phyloP scores from a whole-genome alignment of 1,139 yeast species.

The Debaryomycetaceae sp. region DNA sequence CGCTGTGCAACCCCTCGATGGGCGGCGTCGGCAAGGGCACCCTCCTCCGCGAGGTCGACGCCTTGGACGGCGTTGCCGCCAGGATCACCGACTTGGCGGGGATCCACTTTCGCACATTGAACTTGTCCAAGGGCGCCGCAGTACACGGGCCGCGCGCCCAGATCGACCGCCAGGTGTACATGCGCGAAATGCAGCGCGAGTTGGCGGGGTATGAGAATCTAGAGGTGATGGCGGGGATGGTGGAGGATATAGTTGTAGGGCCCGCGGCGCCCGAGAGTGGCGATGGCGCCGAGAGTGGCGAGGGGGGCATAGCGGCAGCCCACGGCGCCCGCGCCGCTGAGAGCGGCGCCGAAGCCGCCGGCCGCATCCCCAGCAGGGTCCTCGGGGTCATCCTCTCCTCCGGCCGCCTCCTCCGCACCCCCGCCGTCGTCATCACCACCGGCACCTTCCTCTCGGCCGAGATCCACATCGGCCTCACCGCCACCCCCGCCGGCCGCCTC shows the following conservation, averaged over 20 bases:
- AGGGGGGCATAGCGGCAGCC: no score
- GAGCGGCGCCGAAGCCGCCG: constrained; percentile 20
- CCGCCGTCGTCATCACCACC: constrained; percentile 81
- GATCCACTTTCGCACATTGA: constrained; percentile 82
- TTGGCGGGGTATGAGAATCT: constrained; percentile 59
- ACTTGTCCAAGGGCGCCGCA: constrained; percentile 90
- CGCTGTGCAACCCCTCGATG: constrained; percentile 96
- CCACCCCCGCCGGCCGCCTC: constrained; percentile 85
- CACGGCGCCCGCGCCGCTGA: constrained; percentile 4
- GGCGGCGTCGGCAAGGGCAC: constrained; percentile 99
- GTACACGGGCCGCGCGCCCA: constrained; percentile 99
- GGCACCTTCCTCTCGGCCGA: constrained; percentile 96
- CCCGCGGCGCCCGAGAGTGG: constrained; percentile 15
- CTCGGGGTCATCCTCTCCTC: constrained; percentile 70
- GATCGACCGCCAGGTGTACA: constrained; percentile 79
- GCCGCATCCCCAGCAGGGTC: constrained; percentile 41
- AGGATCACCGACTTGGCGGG: constrained; percentile 88
- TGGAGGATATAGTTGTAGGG: constrained; percentile 79
- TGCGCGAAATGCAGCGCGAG: constrained; percentile 72
- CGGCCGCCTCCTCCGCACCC: constrained; percentile 57
- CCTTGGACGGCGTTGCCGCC: constrained; percentile 89
- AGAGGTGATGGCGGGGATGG: constrained; percentile 65
- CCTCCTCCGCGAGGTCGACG: constrained; percentile 86
- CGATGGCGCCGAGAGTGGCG: no score
- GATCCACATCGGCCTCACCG: constrained; percentile 80